Conservation (phyloP, 345 rosid genomes). For the Anastatica hierochuntica region DNA sequence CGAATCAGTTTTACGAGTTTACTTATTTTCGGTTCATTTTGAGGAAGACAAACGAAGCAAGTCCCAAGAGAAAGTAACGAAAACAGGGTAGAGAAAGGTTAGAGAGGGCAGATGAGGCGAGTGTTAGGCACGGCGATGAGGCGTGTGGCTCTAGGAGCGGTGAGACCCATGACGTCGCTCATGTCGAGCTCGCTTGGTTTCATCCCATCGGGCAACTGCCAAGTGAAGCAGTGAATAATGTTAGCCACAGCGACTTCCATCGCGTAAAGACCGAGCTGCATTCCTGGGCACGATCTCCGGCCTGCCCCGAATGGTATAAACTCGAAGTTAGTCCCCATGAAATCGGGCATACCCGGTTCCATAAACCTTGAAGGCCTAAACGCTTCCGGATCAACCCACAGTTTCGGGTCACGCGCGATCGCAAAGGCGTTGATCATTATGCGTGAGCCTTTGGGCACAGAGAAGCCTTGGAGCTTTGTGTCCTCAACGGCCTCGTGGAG, state of each 20-base stretch:
- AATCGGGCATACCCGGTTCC: slow-evolving; percentile 53
- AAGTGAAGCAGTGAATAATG: slow-evolving; percentile 60
- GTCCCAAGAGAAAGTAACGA: no score
- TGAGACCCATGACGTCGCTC: slow-evolving; percentile 76
- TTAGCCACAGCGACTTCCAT: slow-evolving; percentile 66
- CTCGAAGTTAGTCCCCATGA: slow-evolving; percentile 68
- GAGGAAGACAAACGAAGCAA: no score
- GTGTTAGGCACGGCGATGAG: slow-evolving; percentile 51
- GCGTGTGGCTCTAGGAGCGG: slow-evolving; percentile 67
- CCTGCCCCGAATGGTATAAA: slow-evolving; percentile 91
- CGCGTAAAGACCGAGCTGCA: slow-evolving; percentile 82
- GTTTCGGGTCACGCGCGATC: slow-evolving; percentile 56
- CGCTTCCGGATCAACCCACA: slow-evolving; percentile 67
- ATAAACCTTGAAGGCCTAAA: slow-evolving; percentile 73
- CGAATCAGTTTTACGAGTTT: background rate
- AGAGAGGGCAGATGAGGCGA: slow-evolving; percentile 31
- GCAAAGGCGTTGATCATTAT: slow-evolving; percentile 76
- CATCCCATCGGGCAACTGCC: slow-evolving; percentile 89
- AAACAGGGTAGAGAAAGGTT: no score
- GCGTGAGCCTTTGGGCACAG: slow-evolving; percentile 54
- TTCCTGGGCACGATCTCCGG: slow-evolving; percentile 85
- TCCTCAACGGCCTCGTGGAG: slow-evolving; percentile 80
- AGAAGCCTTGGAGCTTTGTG: slow-evolving; percentile 46
- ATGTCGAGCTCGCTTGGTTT: slow-evolving; percentile 78
- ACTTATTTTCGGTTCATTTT: no score